Evolutionary conservation across 1,284 basidiomycete species (phyloP).

Genomic region (Trametes sp.): DNA sequence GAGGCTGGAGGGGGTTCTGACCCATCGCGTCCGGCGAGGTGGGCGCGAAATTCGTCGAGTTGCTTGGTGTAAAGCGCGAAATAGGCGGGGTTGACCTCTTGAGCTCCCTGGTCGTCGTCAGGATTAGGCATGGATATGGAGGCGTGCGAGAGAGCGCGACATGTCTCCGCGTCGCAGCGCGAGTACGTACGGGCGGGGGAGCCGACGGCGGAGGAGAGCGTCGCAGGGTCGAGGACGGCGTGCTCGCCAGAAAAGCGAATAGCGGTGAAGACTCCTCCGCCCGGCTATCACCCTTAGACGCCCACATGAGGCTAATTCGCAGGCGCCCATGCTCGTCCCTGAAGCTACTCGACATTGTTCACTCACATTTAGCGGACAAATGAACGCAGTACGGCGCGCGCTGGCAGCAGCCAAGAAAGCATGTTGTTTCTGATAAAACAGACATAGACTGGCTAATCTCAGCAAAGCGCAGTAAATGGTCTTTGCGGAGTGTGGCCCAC

Average conservation of each 20-base stretch:
- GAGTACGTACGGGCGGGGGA: background rate
- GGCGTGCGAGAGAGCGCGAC: constrained; percentile 3
- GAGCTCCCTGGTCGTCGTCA: constrained; percentile 27
- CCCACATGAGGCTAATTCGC: background rate
- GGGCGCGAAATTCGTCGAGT: constrained; percentile 31
- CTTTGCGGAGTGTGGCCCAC: background rate
- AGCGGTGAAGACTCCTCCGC: constrained; percentile 14
- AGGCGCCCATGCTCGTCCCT: background rate
- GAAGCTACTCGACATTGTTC: too few species aligned
- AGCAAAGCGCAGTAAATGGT: background rate
- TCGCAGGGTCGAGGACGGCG: constrained; percentile 21
- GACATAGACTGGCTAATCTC: background rate
- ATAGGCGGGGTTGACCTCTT: constrained; percentile 28
- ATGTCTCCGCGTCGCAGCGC: constrained; percentile 23
- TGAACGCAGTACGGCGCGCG: background rate
- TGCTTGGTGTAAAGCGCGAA: constrained; percentile 32
- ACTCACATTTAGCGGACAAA: too few species aligned
- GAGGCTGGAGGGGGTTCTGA: constrained; percentile 42
- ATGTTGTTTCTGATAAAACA: background rate
- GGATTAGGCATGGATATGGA: constrained; percentile 21
- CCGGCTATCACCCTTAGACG: constrained; percentile 14
- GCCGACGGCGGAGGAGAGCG: constrained; percentile 1
- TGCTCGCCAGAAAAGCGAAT: background rate
- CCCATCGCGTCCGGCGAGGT: constrained; percentile 33
- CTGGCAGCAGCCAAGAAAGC: background rate